Percentiles rank a stretch among this genome's conserved stretches.
Evolutionary conservation across 1,284 basidiomycete species (phyloP).

Genomic region (Somion occarium): DNA sequence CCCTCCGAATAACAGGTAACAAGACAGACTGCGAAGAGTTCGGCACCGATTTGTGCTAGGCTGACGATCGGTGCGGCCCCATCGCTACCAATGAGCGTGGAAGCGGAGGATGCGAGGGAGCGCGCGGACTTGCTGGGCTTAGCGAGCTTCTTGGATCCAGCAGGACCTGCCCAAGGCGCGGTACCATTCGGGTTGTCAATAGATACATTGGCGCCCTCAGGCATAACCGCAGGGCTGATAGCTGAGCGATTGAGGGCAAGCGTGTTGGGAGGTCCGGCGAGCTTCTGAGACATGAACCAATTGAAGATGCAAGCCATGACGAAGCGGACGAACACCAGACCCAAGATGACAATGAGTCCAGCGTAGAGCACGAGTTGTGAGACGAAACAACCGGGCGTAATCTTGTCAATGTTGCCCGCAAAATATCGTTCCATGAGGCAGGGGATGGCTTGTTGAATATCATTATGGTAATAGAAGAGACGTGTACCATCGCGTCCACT

Average conservation of each 20-base stretch:
- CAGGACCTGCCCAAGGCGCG: conserved; percentile 83
- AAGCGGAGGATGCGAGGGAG: conserved; percentile 45
- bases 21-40: conserved; percentile 92
- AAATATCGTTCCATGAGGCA: conserved; percentile 85
- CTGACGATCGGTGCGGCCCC: conserved; percentile 66
- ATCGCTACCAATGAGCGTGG: conserved; percentile 46
- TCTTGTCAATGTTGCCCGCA: conserved; percentile 95
- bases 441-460: conserved; percentile 62
- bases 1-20: conserved; percentile 99
- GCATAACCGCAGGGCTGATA: conserved; percentile 92
- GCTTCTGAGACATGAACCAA: conserved; percentile 86
- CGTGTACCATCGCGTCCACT: conserved; percentile 89
- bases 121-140: conserved; percentile 40
- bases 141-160: conserved; percentile 44
- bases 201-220: conserved; percentile 89
- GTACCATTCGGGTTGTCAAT: conserved; percentile 86
- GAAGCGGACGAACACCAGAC: conserved; percentile 89
- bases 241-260: conserved; percentile 69
- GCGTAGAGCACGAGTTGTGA: conserved; percentile 88
- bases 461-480: conserved; percentile 71
- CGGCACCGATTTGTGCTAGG: conserved; percentile 85
- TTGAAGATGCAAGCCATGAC: conserved; percentile 95
- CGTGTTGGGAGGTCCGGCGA: conserved; percentile 70
- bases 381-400: conserved; percentile 94
- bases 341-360: conserved; percentile 88